Conservation (phyloP, 2,329 filamentous ascomycete genomes). For the Berkeleyomyces basicola region DNA sequence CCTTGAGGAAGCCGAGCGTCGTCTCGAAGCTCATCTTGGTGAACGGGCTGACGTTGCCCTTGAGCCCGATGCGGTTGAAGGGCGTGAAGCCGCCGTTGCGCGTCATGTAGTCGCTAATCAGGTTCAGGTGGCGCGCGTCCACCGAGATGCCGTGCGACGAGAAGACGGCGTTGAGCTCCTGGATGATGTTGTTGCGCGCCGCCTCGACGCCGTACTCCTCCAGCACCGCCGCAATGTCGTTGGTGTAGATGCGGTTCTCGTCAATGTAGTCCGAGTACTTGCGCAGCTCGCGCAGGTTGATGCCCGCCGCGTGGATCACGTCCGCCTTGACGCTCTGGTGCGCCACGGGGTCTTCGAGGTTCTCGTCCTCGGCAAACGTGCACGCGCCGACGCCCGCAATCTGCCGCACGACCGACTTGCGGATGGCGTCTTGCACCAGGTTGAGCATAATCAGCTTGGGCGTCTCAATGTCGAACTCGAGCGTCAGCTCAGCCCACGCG, state of each 20-base stretch:
- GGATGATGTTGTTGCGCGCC: slow-evolving; percentile 70
- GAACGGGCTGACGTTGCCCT: slow-evolving; percentile 72
- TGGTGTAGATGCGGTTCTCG: slow-evolving; percentile 73
- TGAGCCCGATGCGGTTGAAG: slow-evolving; percentile 82
- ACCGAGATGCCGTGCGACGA: slow-evolving; percentile 80
- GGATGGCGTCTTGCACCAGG: slow-evolving; percentile 67
- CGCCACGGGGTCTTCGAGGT: slow-evolving; percentile 29
- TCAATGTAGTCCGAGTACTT: slow-evolving; percentile 73
- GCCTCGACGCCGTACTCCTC: slow-evolving; percentile 85
- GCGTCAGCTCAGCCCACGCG: slow-evolving; percentile 60
- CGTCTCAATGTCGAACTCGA: slow-evolving; percentile 64
- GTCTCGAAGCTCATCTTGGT: slow-evolving; percentile 99
- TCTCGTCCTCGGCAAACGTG: slow-evolving; percentile 46
- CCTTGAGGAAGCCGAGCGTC: slow-evolving; percentile 80
- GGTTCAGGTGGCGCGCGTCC: slow-evolving; percentile 78
- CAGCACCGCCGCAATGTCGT: slow-evolving; percentile 79
- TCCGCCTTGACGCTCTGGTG: slow-evolving; percentile 33
- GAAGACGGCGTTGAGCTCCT: slow-evolving; percentile 76
- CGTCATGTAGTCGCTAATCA: slow-evolving; percentile 98
- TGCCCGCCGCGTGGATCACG: slow-evolving; percentile 62
- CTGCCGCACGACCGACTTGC: slow-evolving; percentile 69
- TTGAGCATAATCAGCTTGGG: slow-evolving; percentile 90
- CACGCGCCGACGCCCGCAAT: slow-evolving; percentile 63
- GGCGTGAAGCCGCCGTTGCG: slow-evolving; percentile 73
- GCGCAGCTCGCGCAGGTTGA: slow-evolving; percentile 84